Percentiles rank a stretch among this genome's conserved stretches.
These are phyloP conservation scores for Penicillium paradoxum DNA, from an alignment of 495 filamentous ascomycete genomes.

Conservation along the genomic window DNA sequence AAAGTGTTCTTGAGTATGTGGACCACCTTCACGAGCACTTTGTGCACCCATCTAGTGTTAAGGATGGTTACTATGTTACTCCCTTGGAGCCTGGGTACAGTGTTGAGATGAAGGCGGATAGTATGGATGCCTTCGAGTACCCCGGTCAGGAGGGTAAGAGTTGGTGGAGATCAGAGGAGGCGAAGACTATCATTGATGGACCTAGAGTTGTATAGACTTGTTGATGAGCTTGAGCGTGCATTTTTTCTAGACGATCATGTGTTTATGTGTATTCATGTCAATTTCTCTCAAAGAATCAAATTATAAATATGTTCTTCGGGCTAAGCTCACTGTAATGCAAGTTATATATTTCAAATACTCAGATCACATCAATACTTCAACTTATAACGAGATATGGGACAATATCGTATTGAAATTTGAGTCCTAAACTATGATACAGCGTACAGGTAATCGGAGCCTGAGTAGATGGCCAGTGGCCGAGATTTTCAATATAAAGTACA, in stretches of 20 bases:
- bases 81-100: slow-evolving; percentile 79
- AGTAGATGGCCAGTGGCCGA: background rate
- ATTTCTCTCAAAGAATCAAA: slow-evolving; percentile 12
- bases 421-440: slow-evolving; percentile 12
- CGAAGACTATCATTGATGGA: slow-evolving; percentile 58
- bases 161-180: slow-evolving; percentile 76
- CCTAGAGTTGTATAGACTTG: slow-evolving; percentile 31
- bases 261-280: slow-evolving; percentile 24
- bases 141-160: slow-evolving; percentile 70
- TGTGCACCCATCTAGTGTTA: slow-evolving; percentile 70
- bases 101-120: slow-evolving; percentile 87
- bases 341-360: no score
- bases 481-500: slow-evolving; percentile 13
- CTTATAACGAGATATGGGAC: background rate
- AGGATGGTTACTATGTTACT: slow-evolving; percentile 83
- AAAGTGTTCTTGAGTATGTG: slow-evolving; percentile 82
- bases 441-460: slow-evolving; percentile 4
- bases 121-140: slow-evolving; percentile 73
- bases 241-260: slow-evolving; percentile 6
- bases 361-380: no score
- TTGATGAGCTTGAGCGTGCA: background rate
- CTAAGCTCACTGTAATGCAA: no score
- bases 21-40: slow-evolving; percentile 95
- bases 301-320: no score
- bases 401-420: background rate